Evolutionary conservation across 441 rosid species (phyloP).

Genomic region (Syzygium syzygioides): DNA sequence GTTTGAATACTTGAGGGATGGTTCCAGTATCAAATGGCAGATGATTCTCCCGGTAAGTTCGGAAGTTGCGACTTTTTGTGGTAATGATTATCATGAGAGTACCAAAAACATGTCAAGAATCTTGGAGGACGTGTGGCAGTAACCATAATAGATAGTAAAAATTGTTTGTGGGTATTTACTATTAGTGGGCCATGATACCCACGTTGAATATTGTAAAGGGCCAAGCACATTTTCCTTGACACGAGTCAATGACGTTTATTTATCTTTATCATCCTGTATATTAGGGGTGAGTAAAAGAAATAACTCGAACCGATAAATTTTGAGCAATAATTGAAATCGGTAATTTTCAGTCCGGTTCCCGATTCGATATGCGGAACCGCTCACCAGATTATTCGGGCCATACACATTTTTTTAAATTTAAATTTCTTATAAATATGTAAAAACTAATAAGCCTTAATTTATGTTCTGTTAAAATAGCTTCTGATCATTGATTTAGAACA

Average conservation of each 20-base stretch:
- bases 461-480: too few relatives aligned
- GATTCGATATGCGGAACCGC: accelerated
- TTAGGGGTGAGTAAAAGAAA: too few relatives aligned
- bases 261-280: accelerated
- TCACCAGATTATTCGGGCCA: too few relatives aligned
- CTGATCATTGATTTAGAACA: too few relatives aligned
- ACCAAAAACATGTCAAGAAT: not conserved
- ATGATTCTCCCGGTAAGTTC: not conserved
- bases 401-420: too few relatives aligned
- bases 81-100: not conserved
- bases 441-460: too few relatives aligned
- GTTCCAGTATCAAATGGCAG: too few relatives aligned
- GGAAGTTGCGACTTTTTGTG: not conserved
- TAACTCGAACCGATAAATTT: too few relatives aligned
- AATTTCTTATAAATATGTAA: too few relatives aligned
- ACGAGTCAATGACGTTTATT: not conserved
- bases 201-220: not conserved
- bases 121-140: not conserved
- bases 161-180: not conserved
- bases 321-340: too few relatives aligned
- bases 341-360: too few relatives aligned
- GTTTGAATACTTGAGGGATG: too few relatives aligned
- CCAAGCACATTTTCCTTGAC: not conserved
- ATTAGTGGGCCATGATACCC: not conserved
- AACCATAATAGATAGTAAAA: not conserved